Evolutionary conservation across 768 basidiomycete genomes (phyloP).

Genomic region (Collybia sp.): DNA sequence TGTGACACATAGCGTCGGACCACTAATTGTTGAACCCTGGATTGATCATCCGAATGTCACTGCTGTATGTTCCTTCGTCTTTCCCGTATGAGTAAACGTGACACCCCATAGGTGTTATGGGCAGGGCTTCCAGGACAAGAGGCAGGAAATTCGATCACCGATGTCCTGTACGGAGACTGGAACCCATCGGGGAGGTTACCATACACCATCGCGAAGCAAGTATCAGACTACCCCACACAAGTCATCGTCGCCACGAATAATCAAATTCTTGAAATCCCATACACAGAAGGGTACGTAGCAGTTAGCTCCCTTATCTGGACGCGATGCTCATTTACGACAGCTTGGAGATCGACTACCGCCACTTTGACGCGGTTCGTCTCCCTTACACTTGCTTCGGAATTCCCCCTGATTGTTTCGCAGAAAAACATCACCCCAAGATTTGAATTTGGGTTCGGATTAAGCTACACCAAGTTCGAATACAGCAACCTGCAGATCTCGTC

Average conservation of each 20-base stretch:
- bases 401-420: constrained; percentile 18
- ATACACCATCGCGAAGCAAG: constrained; percentile 60
- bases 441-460: constrained; percentile 71
- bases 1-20: constrained; percentile 37
- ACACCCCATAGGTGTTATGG: constrained; percentile 26
- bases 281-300: constrained; percentile 32
- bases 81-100: constrained; percentile 15
- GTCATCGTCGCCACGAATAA: constrained; percentile 20
- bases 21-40: constrained; percentile 40
- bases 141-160: constrained; percentile 71
- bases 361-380: constrained; percentile 47
- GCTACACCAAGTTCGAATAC: constrained; percentile 70
- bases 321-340: constrained; percentile 8
- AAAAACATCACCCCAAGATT: constrained; percentile 48
- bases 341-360: constrained; percentile 63
- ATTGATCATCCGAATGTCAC: constrained; percentile 50
- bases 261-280: constrained; percentile 32
- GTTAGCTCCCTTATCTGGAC: background rate
- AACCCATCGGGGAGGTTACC: constrained; percentile 75
- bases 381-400: background rate
- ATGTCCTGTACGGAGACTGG: constrained; percentile 71
- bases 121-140: constrained; percentile 67
- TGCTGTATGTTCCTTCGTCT: constrained; percentile 27
- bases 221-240: constrained; percentile 40
- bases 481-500: constrained; percentile 36